Base-by-base conservation (phyloP, 805 yeast genomes). In the Kodamaea leandrae region DNA sequence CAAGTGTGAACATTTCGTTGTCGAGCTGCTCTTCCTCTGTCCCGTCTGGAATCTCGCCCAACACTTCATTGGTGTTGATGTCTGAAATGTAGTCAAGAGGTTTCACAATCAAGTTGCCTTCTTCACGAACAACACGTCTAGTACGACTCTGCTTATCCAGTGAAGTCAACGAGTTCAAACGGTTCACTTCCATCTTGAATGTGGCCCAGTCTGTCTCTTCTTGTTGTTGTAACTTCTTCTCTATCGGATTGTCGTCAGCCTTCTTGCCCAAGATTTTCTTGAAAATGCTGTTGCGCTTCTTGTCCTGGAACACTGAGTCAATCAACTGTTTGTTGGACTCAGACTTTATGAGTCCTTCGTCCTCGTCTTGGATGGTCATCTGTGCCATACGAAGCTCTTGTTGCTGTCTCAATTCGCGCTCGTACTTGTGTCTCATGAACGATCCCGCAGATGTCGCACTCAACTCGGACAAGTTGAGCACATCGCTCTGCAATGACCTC, bases 361-460 rank as follows among this genome's bases (percentile, higher is more conserved):
- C 40, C 5, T 46, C 57, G 12, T 58, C 65, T 17, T 49, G 45
- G 7, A 61, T 36, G 4, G 59, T 44, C 34, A 64, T 33, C 4
- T 47, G 50, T 14, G 36, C 43, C 40, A 63, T 32, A 28, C 57
- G 50, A 2, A 48, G 15, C 33, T 58, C 61, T 19, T 52, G 57
- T 10, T 51, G 54, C 10, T 45, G 48, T 16, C 47, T 49, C 18
- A 53, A 39, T 14, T 63, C 66, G 32, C 51, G 58, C 25, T 80
- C 81, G 54, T 67, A 71, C 51, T 76, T 83, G 57, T 87, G 95
- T 54, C 95, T 75, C 34, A 82, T 80, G 44, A 80, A 80, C 21
- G 95, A 85, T 0, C 95, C 95, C 1, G 96, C 95, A 47, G 93
- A 83, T 0, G 96, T 85, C 4, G 96, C 96, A 64, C 93, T 84